A percentile compares a stretch with the other conserved stretches of the same genome.
Conservation (phyloP, 1,139 yeast species). For the Hemisphaericaspora lyxosophila region DNA sequence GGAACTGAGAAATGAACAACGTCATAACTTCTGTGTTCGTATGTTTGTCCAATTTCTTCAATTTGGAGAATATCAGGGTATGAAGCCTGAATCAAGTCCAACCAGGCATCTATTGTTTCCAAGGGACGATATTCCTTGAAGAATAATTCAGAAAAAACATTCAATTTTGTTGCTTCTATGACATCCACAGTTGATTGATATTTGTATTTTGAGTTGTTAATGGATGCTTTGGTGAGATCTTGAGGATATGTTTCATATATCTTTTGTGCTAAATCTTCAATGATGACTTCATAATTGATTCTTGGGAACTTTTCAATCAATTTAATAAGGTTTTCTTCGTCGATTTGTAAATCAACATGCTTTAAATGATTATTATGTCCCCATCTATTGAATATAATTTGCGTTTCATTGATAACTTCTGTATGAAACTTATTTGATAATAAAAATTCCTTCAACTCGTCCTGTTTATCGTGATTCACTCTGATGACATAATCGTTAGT, state of each 20-base stretch:
- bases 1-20: constrained; percentile 63
- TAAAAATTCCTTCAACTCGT: constrained; percentile 22
- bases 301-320: constrained; percentile 23
- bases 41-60: constrained; percentile 72
- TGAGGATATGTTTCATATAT: constrained; percentile 56
- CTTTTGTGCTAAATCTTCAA: constrained; percentile 56
- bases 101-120: constrained; percentile 71
- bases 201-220: constrained; percentile 12
- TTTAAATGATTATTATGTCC: constrained; percentile 23
- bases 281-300: constrained; percentile 35
- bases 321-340: constrained; percentile 20
- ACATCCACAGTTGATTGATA: constrained; percentile 22
- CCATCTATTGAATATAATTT: constrained; percentile 31
- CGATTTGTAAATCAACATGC: constrained; percentile 38
- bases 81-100: constrained; percentile 50
- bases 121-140: constrained; percentile 72
- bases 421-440: constrained; percentile 6
- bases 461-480: constrained; percentile 21
- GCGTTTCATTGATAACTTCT: constrained; percentile 4
- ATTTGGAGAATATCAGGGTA: constrained; percentile 61
- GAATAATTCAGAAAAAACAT: constrained; percentile 46
- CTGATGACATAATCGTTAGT: constrained; percentile 53
- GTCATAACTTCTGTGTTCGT: constrained; percentile 67
- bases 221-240: constrained; percentile 14
- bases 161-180: constrained; percentile 17